Evolutionary conservation across 2,329 filamentous ascomycete genomes (phyloP).

Genomic region (Penicillium sp.): DNA sequence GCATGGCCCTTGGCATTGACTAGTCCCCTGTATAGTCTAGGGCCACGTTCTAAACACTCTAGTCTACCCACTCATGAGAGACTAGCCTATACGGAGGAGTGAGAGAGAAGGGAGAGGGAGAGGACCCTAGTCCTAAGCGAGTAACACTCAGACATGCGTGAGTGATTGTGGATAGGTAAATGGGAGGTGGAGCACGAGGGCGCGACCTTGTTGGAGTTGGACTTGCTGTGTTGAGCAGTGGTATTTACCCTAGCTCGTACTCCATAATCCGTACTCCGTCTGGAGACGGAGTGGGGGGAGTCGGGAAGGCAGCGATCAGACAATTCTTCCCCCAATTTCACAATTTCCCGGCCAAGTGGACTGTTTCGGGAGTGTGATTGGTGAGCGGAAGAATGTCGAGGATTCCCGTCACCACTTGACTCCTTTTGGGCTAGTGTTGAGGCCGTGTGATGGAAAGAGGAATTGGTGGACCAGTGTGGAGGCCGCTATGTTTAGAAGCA

Average conservation of each 20-base stretch:
- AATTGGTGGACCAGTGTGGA: conserved; percentile 14
- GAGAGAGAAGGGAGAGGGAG: neutral
- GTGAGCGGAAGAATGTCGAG: conserved; percentile 13
- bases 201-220: neutral
- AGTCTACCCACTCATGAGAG: neutral
- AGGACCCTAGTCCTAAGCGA: conserved; percentile 9
- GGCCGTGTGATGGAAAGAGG: conserved; percentile 10
- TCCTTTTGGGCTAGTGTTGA: neutral
- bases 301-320: conserved; percentile 10
- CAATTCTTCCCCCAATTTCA: conserved; percentile 16
- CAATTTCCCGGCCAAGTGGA: conserved; percentile 10
- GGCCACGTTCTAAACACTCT: neutral
- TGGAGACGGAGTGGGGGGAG: neutral
- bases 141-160: neutral
- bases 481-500: conserved; percentile 34
- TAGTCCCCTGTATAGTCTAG: conserved; percentile 3
- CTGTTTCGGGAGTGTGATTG: conserved; percentile 14
- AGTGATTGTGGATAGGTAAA: conserved; percentile 4
- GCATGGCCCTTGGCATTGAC: conserved; percentile 15
- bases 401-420: conserved; percentile 3
- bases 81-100: neutral
- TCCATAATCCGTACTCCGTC: neutral
- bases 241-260: conserved; percentile 1
- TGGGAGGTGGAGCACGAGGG: neutral
- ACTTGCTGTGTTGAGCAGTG: neutral